A percentile compares a stretch with the other conserved stretches of the same genome.
Evolutionary conservation across 1,284 basidiomycete genomes (phyloP).

Genomic region (Pulchroboletus neoregius): DNA sequence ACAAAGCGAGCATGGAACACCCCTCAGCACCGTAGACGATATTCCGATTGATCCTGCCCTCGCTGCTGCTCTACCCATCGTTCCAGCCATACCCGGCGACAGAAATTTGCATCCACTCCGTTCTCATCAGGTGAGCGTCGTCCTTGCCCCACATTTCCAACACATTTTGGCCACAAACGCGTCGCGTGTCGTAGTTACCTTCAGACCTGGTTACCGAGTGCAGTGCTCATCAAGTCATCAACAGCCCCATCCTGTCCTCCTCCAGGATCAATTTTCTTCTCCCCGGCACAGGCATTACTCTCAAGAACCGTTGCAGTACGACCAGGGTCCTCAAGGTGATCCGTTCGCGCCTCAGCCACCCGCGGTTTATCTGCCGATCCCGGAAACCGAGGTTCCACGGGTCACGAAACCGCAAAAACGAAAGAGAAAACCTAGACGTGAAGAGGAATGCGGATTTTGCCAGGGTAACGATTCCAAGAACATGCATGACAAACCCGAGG

Average conservation of each 20-base stretch:
- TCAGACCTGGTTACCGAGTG: constrained; percentile 4
- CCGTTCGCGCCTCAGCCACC: constrained; percentile 66
- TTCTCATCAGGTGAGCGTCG: constrained; percentile 32
- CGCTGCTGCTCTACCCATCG: constrained; percentile 40
- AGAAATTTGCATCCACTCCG: constrained; percentile 7
- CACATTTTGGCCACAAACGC: constrained; percentile 36
- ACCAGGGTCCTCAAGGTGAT: constrained; percentile 73
- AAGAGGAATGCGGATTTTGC: constrained; percentile 67
- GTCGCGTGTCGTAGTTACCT: constrained; percentile 43
- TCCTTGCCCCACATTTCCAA: neutral
- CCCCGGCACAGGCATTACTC: constrained; percentile 32
- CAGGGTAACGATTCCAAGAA: constrained; percentile 57
- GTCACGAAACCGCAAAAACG: constrained; percentile 46
- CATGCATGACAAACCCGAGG: constrained; percentile 51
- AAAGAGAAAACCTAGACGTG: constrained; percentile 50
- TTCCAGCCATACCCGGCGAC: constrained; percentile 46
- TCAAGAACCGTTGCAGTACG: constrained; percentile 45
- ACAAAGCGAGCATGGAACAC: constrained; percentile 54
- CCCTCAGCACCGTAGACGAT: constrained; percentile 51
- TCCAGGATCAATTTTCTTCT: constrained; percentile 13
- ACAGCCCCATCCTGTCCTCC: constrained; percentile 19
- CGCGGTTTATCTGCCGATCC: constrained; percentile 47
- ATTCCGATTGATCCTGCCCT: constrained; percentile 74
- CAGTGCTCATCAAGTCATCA: constrained; percentile 22
- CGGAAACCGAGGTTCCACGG: constrained; percentile 30